Evolutionary conservation across 2,329 filamentous ascomycete species (phyloP), one percentile per base, ranked within the genome.

Genomic region (Aspergillus sclerotialis): DNA sequence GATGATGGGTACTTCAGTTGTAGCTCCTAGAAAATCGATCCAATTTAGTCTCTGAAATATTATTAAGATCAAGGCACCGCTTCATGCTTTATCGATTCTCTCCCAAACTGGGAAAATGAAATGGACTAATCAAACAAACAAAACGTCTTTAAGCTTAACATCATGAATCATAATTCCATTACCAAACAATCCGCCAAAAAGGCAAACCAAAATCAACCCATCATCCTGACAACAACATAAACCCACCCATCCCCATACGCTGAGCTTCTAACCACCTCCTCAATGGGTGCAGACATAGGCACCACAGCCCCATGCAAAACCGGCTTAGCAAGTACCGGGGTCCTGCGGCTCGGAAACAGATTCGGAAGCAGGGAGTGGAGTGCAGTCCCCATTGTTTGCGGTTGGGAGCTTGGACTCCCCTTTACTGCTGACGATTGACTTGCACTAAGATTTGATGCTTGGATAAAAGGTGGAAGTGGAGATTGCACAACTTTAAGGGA

Each of bases 171-270:
- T n/a, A n/a, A n/a, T n/a, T n/a, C n/a, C n/a, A n/a, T n/a, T n/a
- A n/a, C n/a, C n/a, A n/a, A n/a, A n/a, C n/a, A n/a, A n/a, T n/a
- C n/a, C n/a, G n/a, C n/a, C n/a, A n/a, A n/a, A n/a, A n/a, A n/a
- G n/a, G n/a, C n/a, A n/a, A n/a, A n/a, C n/a, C n/a, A n/a, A 15
- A 11, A 36, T 48, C 40, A 75, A 10, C 65, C 67, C 54, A 87
- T 70, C 67, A 93, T 82, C 13, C 80, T 73, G 4, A 95, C 75
- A 33, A 87, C 84, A 27, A 95, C 63, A 59, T 87, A 86, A 16
- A 94, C 61, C 82, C 89, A 98, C 0, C 92, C 92, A 63, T 98
- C 92, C 0, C 87, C 80, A 67, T 95, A 96, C 2, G 86, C 79
- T 4, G 84, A 83, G 52, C 83, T 82, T 37, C 80, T 75, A 64